These are phyloP conservation scores for Epichloe typhina DNA, from an alignment of 2,329 filamentous ascomycete species.

Conservation along the genomic window DNA sequence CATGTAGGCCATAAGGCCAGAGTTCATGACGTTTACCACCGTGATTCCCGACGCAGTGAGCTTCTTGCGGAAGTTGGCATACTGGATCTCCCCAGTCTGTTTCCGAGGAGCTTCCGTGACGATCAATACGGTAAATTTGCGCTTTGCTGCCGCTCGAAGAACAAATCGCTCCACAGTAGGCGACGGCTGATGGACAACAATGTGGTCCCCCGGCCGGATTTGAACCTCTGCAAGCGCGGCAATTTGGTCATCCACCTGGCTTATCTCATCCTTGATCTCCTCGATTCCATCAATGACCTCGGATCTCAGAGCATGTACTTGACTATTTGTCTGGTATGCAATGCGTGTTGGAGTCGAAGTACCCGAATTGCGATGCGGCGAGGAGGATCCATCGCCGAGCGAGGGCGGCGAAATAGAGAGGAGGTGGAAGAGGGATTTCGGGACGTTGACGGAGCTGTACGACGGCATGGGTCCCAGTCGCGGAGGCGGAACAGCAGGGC, in stretches of 20 bases:
- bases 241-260: conserved; percentile 86
- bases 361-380: conserved; percentile 35
- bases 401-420: conserved; percentile 57
- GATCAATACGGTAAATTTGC: conserved; percentile 83
- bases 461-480: conserved; percentile 51
- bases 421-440: conserved; percentile 77
- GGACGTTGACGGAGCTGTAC: conserved; percentile 49
- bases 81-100: conserved; percentile 24
- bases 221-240: conserved; percentile 78
- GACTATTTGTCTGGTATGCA: conserved; percentile 27
- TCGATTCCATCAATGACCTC: conserved; percentile 90
- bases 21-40: conserved; percentile 74
- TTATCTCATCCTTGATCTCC: conserved; percentile 91
- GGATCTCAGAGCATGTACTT: conserved; percentile 60
- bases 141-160: conserved; percentile 71
- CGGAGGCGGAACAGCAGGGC: conserved; percentile 15
- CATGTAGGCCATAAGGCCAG: conserved; percentile 86
- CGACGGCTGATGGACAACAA: conserved; percentile 79
- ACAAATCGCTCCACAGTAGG: conserved; percentile 83
- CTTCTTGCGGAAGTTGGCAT: conserved; percentile 57
- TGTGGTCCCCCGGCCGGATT: conserved; percentile 84
- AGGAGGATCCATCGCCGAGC: conserved; percentile 22
- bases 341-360: conserved; percentile 34
- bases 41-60: conserved; percentile 65
- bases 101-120: conserved; percentile 46